Percentiles rank a stretch among this genome's conserved stretches.
Conservation (phyloP, 768 basidiomycete species). For the Termitomyces sp. region DNA sequence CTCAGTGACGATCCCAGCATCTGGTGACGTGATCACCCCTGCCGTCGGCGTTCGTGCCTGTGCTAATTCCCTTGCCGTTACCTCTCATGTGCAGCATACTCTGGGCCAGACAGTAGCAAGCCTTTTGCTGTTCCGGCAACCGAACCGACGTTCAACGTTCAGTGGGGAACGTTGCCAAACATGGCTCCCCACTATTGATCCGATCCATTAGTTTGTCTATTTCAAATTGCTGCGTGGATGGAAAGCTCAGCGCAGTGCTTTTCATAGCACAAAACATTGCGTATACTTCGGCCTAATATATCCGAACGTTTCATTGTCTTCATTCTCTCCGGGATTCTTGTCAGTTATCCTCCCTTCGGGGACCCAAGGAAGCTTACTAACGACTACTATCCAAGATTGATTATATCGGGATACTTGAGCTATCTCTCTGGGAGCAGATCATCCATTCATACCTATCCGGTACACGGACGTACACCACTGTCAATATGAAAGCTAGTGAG, state of each 20-base stretch:
- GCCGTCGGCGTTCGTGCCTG: not conserved
- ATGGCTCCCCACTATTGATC: not conserved
- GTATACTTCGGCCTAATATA: not conserved
- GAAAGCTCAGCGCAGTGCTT: not conserved
- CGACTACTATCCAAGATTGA: not conserved
- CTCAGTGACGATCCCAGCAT: conserved; percentile 1
- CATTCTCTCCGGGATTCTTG: not conserved
- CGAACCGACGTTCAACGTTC: not conserved
- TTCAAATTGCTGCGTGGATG: not conserved
- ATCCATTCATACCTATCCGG: not conserved
- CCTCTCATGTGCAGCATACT: not conserved
- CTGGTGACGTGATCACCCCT: conserved; percentile 7
- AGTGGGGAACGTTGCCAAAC: not conserved
- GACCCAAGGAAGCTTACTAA: not conserved
- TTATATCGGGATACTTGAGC: not conserved
- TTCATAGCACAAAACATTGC: not conserved
- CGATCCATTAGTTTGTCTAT: not conserved
- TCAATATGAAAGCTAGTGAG: conserved; percentile 17
- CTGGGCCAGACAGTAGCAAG: not conserved
- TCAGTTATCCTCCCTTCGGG: not conserved
- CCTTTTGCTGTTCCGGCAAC: not conserved
- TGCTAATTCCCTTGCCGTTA: not conserved
- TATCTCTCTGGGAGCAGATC: not conserved
- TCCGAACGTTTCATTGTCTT: not conserved
- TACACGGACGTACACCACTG: not conserved